These are phyloP conservation scores for Penicillium palitans DNA, from an alignment of 2,329 filamentous ascomycete genomes.

Conservation along the genomic window DNA sequence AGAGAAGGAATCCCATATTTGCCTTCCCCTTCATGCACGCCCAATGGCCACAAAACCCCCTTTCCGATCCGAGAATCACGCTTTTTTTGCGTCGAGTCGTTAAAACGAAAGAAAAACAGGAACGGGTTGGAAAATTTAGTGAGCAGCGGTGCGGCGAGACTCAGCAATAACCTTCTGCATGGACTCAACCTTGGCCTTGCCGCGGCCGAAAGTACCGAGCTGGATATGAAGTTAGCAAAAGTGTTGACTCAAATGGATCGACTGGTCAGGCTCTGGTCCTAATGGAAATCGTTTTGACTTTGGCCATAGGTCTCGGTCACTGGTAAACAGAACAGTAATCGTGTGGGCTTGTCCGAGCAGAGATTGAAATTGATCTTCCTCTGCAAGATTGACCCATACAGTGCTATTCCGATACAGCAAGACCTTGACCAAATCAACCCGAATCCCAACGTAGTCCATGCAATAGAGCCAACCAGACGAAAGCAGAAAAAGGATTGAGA, in stretches of 20 bases:
- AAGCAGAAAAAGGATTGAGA: neutral
- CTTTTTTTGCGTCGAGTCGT: slow-evolving; percentile 29
- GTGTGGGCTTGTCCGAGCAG: neutral
- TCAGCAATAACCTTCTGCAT: slow-evolving; percentile 97
- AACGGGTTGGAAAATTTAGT: slow-evolving; percentile 53
- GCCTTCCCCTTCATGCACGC: slow-evolving; percentile 30
- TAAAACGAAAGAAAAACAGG: slow-evolving; percentile 30
- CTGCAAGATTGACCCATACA: neutral
- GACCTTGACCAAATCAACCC: neutral
- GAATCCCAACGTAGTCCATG: neutral
- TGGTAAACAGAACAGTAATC: neutral
- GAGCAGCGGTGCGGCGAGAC: slow-evolving; percentile 70
- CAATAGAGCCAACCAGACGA: neutral
- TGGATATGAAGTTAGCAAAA: slow-evolving; percentile 38
- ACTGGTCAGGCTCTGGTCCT: neutral
- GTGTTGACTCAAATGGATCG: neutral
- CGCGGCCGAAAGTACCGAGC: slow-evolving; percentile 98
- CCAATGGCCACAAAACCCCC: slow-evolving; percentile 26
- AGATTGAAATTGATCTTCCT: neutral
- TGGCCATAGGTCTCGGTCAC: neutral
- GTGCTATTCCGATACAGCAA: slow-evolving; percentile 3
- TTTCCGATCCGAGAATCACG: slow-evolving; percentile 29
- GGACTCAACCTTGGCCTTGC: slow-evolving; percentile 99
- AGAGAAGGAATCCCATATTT: slow-evolving; percentile 30
- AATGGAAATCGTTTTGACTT: neutral